Evolutionary conservation across 345 rosid genomes (phyloP).

Genomic region (Eucalyptus viminalis): DNA sequence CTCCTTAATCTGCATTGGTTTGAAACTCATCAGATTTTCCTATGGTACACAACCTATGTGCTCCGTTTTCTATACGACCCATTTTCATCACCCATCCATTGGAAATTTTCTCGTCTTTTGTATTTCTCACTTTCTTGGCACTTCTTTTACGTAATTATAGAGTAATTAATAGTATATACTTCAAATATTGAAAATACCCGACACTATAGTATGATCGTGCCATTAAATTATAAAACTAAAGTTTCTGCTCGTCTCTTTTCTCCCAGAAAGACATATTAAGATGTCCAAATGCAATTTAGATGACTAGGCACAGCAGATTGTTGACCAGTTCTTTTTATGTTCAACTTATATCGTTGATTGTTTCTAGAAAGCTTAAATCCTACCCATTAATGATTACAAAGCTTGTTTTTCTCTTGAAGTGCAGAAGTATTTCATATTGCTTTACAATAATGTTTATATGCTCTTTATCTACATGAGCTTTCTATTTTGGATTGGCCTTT

Average conservation of each 20-base stretch:
- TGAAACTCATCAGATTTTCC: background rate
- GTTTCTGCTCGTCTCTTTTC: background rate
- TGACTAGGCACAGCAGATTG: background rate
- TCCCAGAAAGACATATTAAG: background rate
- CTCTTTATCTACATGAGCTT: background rate
- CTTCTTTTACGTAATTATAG: background rate
- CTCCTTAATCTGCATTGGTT: background rate
- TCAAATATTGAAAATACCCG: background rate
- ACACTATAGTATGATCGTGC: background rate
- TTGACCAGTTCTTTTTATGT: background rate
- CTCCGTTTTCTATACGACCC: background rate
- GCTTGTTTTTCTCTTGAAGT: background rate
- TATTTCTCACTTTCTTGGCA: background rate
- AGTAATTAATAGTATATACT: background rate
- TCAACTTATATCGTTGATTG: background rate
- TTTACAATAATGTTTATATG: background rate
- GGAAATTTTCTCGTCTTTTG: background rate
- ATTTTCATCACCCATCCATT: background rate
- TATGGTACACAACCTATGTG: background rate
- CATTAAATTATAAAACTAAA: background rate
- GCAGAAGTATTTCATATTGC: background rate
- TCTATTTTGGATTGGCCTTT: rapidly evolving
- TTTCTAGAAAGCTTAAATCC: background rate
- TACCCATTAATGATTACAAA: background rate
- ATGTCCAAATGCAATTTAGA: background rate